Evolutionary conservation across 345 rosid species (phyloP).

Genomic region (Citrus sinensis): DNA sequence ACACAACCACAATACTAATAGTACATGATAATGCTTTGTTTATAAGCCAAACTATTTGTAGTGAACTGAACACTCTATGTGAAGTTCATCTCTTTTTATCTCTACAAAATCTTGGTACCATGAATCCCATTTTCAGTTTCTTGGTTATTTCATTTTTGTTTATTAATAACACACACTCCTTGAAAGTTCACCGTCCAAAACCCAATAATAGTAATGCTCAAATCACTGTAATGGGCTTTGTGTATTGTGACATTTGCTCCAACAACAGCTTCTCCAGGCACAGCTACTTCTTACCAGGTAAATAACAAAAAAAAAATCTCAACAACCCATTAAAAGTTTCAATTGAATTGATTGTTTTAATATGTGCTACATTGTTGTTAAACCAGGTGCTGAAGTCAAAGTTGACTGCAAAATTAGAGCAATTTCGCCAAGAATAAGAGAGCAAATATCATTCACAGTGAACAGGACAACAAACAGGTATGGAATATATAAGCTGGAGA

Average conservation of each 20-base stretch:
- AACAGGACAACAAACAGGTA: slow-evolving; percentile 80
- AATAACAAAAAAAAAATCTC: neutral
- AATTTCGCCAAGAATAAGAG: slow-evolving; percentile 51
- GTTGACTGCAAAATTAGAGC: slow-evolving; percentile 78
- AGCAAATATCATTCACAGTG: slow-evolving; percentile 62
- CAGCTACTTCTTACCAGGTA: slow-evolving; percentile 97
- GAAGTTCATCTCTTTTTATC: slow-evolving; percentile 13
- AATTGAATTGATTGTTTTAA: neutral
- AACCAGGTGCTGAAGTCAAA: slow-evolving; percentile 79
- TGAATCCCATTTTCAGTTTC: slow-evolving; percentile 36
- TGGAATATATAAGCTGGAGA: slow-evolving; percentile 74
- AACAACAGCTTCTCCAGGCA: slow-evolving; percentile 89
- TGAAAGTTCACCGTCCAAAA: slow-evolving; percentile 27
- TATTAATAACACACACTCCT: slow-evolving; percentile 28
- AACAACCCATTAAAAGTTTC: neutral
- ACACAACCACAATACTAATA: slow-evolving; percentile 7
- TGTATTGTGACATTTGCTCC: slow-evolving; percentile 95
- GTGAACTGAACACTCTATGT: slow-evolving; percentile 1
- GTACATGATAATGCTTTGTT: slow-evolving; percentile 16
- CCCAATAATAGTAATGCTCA: slow-evolving; percentile 29
- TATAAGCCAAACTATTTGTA: slow-evolving; percentile 10
- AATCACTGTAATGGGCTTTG: slow-evolving; percentile 82
- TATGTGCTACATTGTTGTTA: neutral
- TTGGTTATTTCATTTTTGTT: slow-evolving; percentile 39
- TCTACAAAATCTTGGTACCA: slow-evolving; percentile 24